Base-by-base conservation (phyloP, 805 yeast genomes). In the Kazachstania bromeliacearum region DNA sequence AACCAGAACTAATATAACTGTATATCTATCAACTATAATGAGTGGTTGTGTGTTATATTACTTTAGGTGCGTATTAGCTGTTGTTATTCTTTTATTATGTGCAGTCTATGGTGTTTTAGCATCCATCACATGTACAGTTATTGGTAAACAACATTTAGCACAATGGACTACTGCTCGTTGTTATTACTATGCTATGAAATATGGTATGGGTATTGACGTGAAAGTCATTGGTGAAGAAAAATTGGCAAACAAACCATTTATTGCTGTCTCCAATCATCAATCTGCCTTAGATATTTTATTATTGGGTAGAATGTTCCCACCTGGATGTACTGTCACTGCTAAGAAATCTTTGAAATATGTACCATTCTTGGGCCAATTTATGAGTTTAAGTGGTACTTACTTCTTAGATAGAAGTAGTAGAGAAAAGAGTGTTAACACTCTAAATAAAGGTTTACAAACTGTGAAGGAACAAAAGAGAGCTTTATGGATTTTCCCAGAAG, bases 311-410 rank as follows among this genome's bases (percentile, higher is more conserved):
- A 60, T 85, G 28, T 92, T 92, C 68, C 95, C 95, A 35, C 75
- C 77, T 33, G 85, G 84, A 34, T 85, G 88, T 65, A 78, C 88
- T 6, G 95, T 92, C 31, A 92, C 97, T 1, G 92, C 96, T 24
- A 92, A 92, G 62, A 77, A 75, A 57, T 79, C 84, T 4, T 70
- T 92, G 51, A 77, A 83, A 50, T 85, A 74, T 55, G 66, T 85
- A 35, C 99, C 99, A 13, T 72, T 92, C 50, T 67, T 92, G 48
- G 99, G 99, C 10, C 89, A 96, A 97, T 92, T 88, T 64, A 88
- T 92, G 98, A 53, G 75, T 18, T 70, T 85, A 17, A 77, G 92
- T 43, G 96, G 96, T 9, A 81, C 97, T 2, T 80, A 89, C 48
- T 92, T 92, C 62, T 67, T 92, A 37, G 95, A 92, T 57, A 76